Percentiles rank a stretch among this genome's conserved stretches.
phyloP scores from a whole-genome alignment of 2,329 filamentous ascomycete species.

The Escovopsis sp. region DNA sequence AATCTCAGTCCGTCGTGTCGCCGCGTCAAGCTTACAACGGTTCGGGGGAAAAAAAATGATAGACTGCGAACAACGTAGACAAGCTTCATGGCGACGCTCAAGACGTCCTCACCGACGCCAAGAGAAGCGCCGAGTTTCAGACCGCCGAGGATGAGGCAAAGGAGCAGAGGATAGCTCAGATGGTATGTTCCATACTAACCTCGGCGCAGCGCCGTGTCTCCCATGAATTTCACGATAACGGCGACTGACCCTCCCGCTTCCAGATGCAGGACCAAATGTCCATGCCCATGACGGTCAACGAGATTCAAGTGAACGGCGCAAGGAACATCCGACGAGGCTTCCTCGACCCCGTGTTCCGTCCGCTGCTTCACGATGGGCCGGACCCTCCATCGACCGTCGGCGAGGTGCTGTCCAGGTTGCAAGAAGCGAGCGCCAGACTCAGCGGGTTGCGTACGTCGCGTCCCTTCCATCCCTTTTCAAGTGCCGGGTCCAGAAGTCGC shows the following conservation, averaged over 20 bases:
- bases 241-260: slow-evolving; percentile 8
- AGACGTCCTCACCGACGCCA: slow-evolving; percentile 24
- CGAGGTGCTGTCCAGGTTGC: slow-evolving; percentile 61
- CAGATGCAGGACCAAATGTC: slow-evolving; percentile 57
- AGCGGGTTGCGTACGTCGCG: slow-evolving; percentile 57
- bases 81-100: slow-evolving; percentile 26
- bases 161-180: slow-evolving; percentile 22
- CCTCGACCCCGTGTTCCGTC: slow-evolving; percentile 66
- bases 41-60: slow-evolving; percentile 6
- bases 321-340: slow-evolving; percentile 72
- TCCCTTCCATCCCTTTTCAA: no score
- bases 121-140: slow-evolving; percentile 18
- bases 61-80: slow-evolving; percentile 23
- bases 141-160: slow-evolving; percentile 25
- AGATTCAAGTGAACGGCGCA: slow-evolving; percentile 70
- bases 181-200: slow-evolving; percentile 13
- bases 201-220: background rate
- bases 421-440: slow-evolving; percentile 57
- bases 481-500: no score
- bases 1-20: no score
- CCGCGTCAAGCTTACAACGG: background rate
- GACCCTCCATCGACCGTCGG: slow-evolving; percentile 60
- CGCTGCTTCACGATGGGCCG: slow-evolving; percentile 55
- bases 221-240: background rate
- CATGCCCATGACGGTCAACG: slow-evolving; percentile 75